Conservation (phyloP, 2,329 filamentous ascomycete genomes). For the Penicillium hesseltinei region DNA sequence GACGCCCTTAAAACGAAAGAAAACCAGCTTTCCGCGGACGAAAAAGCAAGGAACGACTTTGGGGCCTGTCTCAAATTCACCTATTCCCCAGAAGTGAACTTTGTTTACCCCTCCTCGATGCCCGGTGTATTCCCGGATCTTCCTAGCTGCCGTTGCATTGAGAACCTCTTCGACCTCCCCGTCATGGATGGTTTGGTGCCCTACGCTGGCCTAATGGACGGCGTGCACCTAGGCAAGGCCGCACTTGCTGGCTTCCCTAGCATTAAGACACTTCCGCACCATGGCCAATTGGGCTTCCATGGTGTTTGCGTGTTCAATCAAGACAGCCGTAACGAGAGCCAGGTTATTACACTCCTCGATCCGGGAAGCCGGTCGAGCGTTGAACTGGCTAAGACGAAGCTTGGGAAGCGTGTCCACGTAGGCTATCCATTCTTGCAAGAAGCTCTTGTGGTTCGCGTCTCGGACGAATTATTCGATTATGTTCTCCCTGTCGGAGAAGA, state of each 20-base stretch:
- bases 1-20: slow-evolving; percentile 84
- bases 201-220: slow-evolving; percentile 77
- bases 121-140: slow-evolving; percentile 89
- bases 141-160: slow-evolving; percentile 80
- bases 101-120: slow-evolving; percentile 81
- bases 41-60: slow-evolving; percentile 83
- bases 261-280: slow-evolving; percentile 79
- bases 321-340: slow-evolving; percentile 94
- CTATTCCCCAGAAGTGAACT: slow-evolving; percentile 74
- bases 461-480: slow-evolving; percentile 92
- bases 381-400: slow-evolving; percentile 70
- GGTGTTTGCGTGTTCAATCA: slow-evolving; percentile 94
- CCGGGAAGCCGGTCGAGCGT: slow-evolving; percentile 69
- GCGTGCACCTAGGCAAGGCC: slow-evolving; percentile 74
- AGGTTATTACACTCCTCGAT: slow-evolving; percentile 81
- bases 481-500: slow-evolving; percentile 64
- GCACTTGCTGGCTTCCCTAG: slow-evolving; percentile 95
- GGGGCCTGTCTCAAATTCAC: slow-evolving; percentile 92
- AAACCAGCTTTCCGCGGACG: slow-evolving; percentile 69
- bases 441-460: slow-evolving; percentile 82
- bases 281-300: slow-evolving; percentile 77
- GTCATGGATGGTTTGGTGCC: slow-evolving; percentile 86
- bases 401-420: slow-evolving; percentile 84
- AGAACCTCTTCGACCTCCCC: slow-evolving; percentile 95
- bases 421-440: slow-evolving; percentile 96